Evolutionary conservation across 164 flowering plant genomes (phyloP).

Genomic region (Vitis rupestris): DNA sequence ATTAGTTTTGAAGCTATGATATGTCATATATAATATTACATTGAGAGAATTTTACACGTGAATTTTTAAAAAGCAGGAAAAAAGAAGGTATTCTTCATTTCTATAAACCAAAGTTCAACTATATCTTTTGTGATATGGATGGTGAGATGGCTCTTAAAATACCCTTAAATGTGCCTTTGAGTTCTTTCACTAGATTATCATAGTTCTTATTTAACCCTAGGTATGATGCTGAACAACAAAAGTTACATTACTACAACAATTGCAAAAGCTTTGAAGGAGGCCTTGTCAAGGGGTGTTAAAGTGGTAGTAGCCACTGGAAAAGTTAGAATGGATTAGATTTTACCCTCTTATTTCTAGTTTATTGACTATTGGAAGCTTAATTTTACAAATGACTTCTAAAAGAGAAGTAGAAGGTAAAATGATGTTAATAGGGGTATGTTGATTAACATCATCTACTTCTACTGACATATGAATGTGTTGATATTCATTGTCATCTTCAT

Average conservation of each 20-base stretch:
- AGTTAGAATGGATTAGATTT: constrained; percentile 38
- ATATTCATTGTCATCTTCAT: no score
- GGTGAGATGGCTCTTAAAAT: constrained; percentile 50
- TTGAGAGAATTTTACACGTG: constrained; percentile 40
- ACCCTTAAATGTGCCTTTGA: not conserved
- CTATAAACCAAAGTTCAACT: constrained; percentile 79
- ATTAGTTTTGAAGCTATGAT: not conserved
- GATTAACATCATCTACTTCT: no score
- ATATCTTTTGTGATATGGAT: constrained; percentile 97
- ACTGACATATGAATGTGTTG: no score
- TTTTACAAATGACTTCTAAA: no score
- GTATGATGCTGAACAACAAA: constrained; percentile 88
- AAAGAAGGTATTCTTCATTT: constrained; percentile 84
- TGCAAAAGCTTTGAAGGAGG: constrained; percentile 83
- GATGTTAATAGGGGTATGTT: no score
- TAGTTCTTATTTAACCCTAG: constrained; percentile 33
- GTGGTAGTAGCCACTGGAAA: constrained; percentile 97
- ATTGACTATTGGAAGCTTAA: not conserved
- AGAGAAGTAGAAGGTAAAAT: no score
- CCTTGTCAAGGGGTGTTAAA: constrained; percentile 74
- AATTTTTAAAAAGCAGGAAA: constrained; percentile 64
- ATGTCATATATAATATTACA: constrained; percentile 20
- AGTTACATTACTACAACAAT: constrained; percentile 60
- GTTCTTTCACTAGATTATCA: constrained; percentile 10
- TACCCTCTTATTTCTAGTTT: not conserved